These are phyloP conservation scores for Glarea lozoyensis DNA, from an alignment of 495 filamentous ascomycete genomes.

Conservation along the genomic window DNA sequence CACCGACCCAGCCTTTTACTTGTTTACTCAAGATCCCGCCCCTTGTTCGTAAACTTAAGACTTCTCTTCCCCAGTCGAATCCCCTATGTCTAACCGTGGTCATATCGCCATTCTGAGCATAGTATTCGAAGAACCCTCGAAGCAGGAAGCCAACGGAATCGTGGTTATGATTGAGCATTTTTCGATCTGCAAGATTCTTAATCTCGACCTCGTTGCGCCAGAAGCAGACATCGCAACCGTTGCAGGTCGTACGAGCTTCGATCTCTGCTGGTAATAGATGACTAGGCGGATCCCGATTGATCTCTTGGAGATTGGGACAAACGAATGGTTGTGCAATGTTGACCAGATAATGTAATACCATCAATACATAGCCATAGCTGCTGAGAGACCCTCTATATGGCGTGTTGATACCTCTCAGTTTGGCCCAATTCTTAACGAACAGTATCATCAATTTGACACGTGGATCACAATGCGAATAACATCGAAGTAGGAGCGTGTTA, in stretches of 20 bases:
- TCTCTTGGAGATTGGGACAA: conserved; percentile 65
- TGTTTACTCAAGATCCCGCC: conserved; percentile 61
- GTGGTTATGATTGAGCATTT: conserved; percentile 47
- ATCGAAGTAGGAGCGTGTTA: conserved; percentile 69
- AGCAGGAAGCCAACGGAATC: conserved; percentile 57
- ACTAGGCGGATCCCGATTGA: conserved; percentile 31
- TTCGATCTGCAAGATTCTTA: conserved; percentile 34
- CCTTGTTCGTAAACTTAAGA: conserved; percentile 60
- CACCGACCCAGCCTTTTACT: conserved; percentile 69
- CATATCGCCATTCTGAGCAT: conserved; percentile 43
- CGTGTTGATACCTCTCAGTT: conserved; percentile 67
- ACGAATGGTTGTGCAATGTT: conserved; percentile 71
- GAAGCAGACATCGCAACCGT: conserved; percentile 55
- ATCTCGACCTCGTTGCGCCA: conserved; percentile 61
- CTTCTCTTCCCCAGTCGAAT: conserved; percentile 64
- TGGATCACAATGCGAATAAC: conserved; percentile 64
- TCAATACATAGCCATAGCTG: conserved; percentile 83
- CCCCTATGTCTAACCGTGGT: conserved; percentile 30
- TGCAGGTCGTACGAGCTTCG: conserved; percentile 28
- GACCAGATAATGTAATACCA: conserved; percentile 85
- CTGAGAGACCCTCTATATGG: conserved; percentile 75
- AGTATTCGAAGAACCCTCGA: conserved; percentile 76
- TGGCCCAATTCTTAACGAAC: conserved; percentile 81
- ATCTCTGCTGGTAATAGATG: conserved; percentile 30
- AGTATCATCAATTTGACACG: conserved; percentile 67